These are phyloP conservation scores for Beauveria sp. DNA, from an alignment of 2,329 filamentous ascomycete species.

Conservation along the genomic window DNA sequence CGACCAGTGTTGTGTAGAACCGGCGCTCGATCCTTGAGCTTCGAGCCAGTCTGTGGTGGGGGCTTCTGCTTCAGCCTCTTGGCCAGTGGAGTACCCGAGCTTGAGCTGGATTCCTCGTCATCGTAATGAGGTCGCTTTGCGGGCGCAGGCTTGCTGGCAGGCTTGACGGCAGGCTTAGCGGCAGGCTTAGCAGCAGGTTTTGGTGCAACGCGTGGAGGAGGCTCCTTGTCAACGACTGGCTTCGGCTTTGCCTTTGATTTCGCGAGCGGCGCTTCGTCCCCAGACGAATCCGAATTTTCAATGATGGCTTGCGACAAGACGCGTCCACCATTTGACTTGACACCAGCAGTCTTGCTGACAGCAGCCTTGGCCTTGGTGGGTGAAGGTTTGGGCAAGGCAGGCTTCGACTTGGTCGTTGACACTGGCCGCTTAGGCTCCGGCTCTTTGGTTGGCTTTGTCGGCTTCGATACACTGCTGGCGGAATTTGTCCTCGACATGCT, in stretches of 20 bases:
- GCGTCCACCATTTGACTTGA: constrained; percentile 33
- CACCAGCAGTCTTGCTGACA: constrained; percentile 19
- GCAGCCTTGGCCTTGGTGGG: constrained; percentile 34
- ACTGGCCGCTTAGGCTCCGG: constrained; percentile 50
- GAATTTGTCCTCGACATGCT: constrained; percentile 43
- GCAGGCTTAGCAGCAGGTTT: constrained; percentile 19
- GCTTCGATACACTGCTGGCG: constrained; percentile 40
- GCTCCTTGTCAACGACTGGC: constrained; percentile 1
- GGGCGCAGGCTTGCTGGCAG: constrained; percentile 21
- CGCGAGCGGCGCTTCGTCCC: constrained; percentile 36
- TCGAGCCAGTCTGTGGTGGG: constrained; percentile 23
- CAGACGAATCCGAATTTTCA: constrained; percentile 48
- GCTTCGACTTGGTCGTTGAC: constrained; percentile 27
- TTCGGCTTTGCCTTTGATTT: constrained; percentile 18
- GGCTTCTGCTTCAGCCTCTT: constrained; percentile 49
- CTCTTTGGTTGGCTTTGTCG: constrained; percentile 51
- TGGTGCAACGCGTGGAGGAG: constrained; percentile 14
- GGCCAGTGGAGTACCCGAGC: constrained; percentile 49
- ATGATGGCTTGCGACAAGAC: constrained; percentile 50
- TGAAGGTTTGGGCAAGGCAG: constrained; percentile 29
- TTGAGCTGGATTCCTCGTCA: constrained; percentile 51
- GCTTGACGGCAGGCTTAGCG: constrained; percentile 3
- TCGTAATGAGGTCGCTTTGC: constrained; percentile 46
- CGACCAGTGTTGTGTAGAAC: neutral
- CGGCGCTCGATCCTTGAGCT: constrained; percentile 20